Evolutionary conservation across 768 basidiomycete genomes (phyloP).

Genomic region (Naganishia kalamii): DNA sequence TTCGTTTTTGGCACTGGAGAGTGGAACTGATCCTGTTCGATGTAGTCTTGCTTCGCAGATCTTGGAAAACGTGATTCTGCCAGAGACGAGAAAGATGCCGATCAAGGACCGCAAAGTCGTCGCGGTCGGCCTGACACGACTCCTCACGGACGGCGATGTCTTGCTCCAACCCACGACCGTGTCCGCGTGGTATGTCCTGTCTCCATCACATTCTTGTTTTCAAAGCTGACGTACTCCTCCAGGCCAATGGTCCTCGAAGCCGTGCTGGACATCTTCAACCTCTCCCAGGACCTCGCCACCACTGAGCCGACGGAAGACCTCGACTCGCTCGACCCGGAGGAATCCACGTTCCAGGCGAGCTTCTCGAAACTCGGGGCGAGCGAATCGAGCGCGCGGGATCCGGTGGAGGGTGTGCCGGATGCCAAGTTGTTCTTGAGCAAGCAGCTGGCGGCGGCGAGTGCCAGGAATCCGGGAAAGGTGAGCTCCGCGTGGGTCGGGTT

Average conservation of each 20-base stretch:
- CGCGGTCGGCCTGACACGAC: conserved; percentile 68
- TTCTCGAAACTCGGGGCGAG: conserved; percentile 86
- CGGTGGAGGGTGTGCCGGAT: conserved; percentile 48
- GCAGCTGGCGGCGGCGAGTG: conserved; percentile 32
- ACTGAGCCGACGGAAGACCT: conserved; percentile 51
- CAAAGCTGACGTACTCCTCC: not conserved
- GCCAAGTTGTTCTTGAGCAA: conserved; percentile 38
- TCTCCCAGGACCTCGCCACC: conserved; percentile 60
- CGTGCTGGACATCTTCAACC: conserved; percentile 67
- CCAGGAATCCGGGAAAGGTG: conserved; percentile 37
- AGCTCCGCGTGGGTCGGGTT: not conserved
- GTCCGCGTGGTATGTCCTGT: conserved; percentile 55
- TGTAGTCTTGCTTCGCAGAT: conserved; percentile 72
- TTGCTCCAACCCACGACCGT: conserved; percentile 64
- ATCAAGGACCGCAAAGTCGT: conserved; percentile 78
- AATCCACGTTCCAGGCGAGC: conserved; percentile 88
- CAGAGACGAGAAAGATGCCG: conserved; percentile 72
- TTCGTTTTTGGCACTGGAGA: not conserved
- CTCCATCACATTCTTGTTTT: not conserved
- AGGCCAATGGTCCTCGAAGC: conserved; percentile 68
- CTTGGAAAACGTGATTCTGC: conserved; percentile 65
- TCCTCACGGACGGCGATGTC: conserved; percentile 66
- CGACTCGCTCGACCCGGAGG: conserved; percentile 80
- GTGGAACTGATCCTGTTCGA: not conserved
- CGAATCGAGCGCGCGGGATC: conserved; percentile 57